These are phyloP conservation scores for Candida taoyuanica DNA, from an alignment of 805 yeast species.

Conservation along the genomic window DNA sequence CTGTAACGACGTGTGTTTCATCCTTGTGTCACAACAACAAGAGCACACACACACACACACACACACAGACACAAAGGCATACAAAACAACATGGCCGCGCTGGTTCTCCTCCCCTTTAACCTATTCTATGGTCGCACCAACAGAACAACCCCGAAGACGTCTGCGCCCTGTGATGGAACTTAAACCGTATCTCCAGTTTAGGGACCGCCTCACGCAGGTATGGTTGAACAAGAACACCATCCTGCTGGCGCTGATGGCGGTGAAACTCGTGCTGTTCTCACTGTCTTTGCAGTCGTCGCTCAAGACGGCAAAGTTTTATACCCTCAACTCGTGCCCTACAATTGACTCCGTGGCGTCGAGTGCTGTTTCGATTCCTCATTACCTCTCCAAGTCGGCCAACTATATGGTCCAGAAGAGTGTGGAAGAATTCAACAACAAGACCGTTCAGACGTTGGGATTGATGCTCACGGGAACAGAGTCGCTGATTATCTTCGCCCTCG, in stretches of 20 bases:
- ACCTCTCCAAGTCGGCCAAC: slow-evolving; percentile 52
- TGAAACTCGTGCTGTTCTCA: slow-evolving; percentile 59
- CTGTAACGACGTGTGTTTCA: neutral
- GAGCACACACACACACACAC: no score
- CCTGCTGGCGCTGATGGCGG: slow-evolving; percentile 45
- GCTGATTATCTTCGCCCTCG: slow-evolving; percentile 59
- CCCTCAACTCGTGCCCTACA: slow-evolving; percentile 41
- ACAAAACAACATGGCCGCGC: no score
- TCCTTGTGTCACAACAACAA: no score
- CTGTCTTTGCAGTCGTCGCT: slow-evolving; percentile 41
- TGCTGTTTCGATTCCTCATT: slow-evolving; percentile 48
- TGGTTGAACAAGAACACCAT: slow-evolving; percentile 67
- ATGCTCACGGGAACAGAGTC: slow-evolving; percentile 54
- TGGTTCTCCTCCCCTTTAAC: no score
- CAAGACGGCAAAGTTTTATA: slow-evolving; percentile 33
- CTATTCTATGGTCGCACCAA: no score
- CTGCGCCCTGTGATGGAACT: slow-evolving; percentile 5
- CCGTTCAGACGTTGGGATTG: slow-evolving; percentile 39
- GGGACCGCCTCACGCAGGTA: slow-evolving; percentile 56
- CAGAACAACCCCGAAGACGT: neutral
- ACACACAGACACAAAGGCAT: neutral
- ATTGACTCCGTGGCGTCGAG: slow-evolving; percentile 37
- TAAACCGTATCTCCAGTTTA: slow-evolving; percentile 40
- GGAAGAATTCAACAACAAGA: slow-evolving; percentile 43
- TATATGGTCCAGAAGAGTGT: slow-evolving; percentile 43